Percentiles rank a stretch among this genome's conserved stretches.
These are phyloP conservation scores for Ilex asprella DNA, from an alignment of 257 asterid species.

Conservation along the genomic window DNA sequence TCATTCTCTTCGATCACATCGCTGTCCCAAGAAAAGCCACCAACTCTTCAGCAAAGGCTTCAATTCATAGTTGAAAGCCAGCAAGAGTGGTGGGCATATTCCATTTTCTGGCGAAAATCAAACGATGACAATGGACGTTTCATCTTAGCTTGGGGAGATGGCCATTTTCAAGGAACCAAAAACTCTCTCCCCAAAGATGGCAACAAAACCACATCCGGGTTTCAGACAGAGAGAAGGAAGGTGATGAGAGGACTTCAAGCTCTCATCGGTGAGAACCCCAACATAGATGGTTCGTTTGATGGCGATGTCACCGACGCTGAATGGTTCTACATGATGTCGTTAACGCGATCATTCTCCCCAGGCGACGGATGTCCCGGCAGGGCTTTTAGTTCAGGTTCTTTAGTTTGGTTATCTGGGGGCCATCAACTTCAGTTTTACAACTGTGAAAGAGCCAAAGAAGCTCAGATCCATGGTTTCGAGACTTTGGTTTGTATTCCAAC, in stretches of 20 bases:
- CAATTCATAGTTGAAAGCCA: slow-evolving; percentile 43
- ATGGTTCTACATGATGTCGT: slow-evolving; percentile 85
- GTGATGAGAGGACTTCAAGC: slow-evolving; percentile 61
- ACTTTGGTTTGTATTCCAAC: slow-evolving; percentile 69
- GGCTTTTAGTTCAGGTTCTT: slow-evolving; percentile 47
- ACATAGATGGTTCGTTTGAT: slow-evolving; percentile 8
- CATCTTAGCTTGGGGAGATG: slow-evolving; percentile 49
- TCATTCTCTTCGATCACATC: slow-evolving; percentile 1
- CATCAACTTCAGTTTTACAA: slow-evolving; percentile 48
- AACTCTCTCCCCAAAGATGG: background rate
- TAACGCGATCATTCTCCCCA: slow-evolving; percentile 46
- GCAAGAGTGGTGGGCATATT: slow-evolving; percentile 47
- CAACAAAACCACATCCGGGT: background rate
- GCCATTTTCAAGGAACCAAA: slow-evolving; percentile 53
- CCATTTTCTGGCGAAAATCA: slow-evolving; percentile 47
- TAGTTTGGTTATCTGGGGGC: slow-evolving; percentile 59
- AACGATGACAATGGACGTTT: slow-evolving; percentile 29
- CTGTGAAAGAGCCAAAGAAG: slow-evolving; percentile 66
- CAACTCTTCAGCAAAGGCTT: slow-evolving; percentile 39
- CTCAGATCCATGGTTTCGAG: slow-evolving; percentile 65
- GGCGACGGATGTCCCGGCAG: slow-evolving; percentile 52
- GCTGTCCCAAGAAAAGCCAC: slow-evolving; percentile 1
- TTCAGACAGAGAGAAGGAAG: slow-evolving; percentile 45
- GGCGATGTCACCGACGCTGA: slow-evolving; percentile 62
- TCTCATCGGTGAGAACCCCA: slow-evolving; percentile 28